phyloP scores from a whole-genome alignment of 129 eudicot genomes.

The Scalesia atractyloides region DNA sequence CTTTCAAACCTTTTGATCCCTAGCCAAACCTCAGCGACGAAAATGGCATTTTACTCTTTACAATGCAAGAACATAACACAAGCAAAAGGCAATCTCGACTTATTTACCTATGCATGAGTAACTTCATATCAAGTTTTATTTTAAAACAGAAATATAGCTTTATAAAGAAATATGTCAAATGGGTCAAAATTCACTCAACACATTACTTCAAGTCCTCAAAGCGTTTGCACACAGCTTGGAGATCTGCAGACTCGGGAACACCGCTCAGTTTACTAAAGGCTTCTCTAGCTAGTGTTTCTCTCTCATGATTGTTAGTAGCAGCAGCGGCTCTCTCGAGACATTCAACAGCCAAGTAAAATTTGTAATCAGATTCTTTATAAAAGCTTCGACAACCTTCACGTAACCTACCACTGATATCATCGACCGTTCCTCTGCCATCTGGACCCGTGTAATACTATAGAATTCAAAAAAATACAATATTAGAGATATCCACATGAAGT shows the following conservation, averaged over 20 bases:
- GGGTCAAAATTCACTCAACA: too few relatives aligned
- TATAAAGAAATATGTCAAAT: too few relatives aligned
- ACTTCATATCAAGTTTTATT: too few relatives aligned
- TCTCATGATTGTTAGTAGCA: slow-evolving; percentile 64
- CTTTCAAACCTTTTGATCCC: too few relatives aligned
- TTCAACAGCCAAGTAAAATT: slow-evolving; percentile 91
- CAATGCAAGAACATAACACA: too few relatives aligned
- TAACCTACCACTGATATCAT: slow-evolving; percentile 86
- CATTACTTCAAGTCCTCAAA: slow-evolving; percentile 86
- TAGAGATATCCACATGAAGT: slow-evolving; percentile 18
- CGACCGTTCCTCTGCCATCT: slow-evolving; percentile 97
- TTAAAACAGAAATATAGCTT: too few relatives aligned
- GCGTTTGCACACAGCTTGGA: slow-evolving; percentile 87
- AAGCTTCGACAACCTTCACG: slow-evolving; percentile 95
- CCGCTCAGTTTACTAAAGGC: slow-evolving; percentile 81
- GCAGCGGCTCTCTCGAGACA: slow-evolving; percentile 96
- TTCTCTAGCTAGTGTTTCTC: slow-evolving; percentile 82
- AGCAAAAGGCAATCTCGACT: too few relatives aligned
- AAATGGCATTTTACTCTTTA: too few relatives aligned
- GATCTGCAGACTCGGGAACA: slow-evolving; percentile 98
- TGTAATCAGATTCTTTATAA: slow-evolving; percentile 93
- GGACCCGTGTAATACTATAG: slow-evolving; percentile 93
- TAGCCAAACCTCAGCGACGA: too few relatives aligned
- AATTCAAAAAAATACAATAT: slow-evolving; percentile 28
- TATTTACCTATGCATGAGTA: too few relatives aligned